Evolutionary conservation across 2,329 filamentous ascomycete species (phyloP).

Genomic region (Alternaria metachromatica): DNA sequence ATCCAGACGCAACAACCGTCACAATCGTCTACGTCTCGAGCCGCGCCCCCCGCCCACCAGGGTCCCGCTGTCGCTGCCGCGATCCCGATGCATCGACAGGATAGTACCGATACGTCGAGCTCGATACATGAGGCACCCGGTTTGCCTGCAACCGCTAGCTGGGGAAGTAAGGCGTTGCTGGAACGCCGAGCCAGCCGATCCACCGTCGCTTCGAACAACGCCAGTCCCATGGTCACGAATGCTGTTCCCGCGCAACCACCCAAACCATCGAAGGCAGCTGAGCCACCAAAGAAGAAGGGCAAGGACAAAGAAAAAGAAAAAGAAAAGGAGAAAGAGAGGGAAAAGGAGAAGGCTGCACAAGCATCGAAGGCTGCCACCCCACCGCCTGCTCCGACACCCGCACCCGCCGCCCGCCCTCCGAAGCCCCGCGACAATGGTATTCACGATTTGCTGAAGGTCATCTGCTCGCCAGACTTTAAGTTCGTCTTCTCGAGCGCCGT

Average conservation of each 20-base stretch:
- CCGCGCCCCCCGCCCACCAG: conserved; percentile 59
- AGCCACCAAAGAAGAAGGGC: conserved; percentile 37
- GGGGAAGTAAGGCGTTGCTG: conserved; percentile 76
- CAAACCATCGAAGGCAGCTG: conserved; percentile 39
- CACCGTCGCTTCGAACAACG: conserved; percentile 78
- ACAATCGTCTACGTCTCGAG: conserved; percentile 59
- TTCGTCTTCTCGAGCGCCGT: conserved; percentile 59
- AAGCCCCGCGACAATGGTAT: conserved; percentile 37
- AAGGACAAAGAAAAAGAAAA: conserved; percentile 35
- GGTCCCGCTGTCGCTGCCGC: conserved; percentile 60
- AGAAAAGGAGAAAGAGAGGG: conserved; percentile 30
- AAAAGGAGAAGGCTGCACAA: conserved; percentile 31
- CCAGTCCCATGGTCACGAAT: conserved; percentile 73
- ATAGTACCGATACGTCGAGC: conserved; percentile 76
- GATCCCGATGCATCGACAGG: conserved; percentile 72
- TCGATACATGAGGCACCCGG: conserved; percentile 75
- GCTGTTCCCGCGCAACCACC: conserved; percentile 50
- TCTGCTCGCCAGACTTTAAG: conserved; percentile 56
- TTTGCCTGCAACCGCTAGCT: conserved; percentile 91
- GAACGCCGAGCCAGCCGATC: conserved; percentile 79
- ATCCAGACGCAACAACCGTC: conserved; percentile 78
- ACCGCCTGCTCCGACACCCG: conserved; percentile 19
- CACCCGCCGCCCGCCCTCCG: conserved; percentile 17
- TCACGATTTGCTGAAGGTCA: conserved; percentile 48
- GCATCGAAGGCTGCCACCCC: conserved; percentile 39